Percentiles rank a stretch among this genome's conserved stretches.
These are phyloP conservation scores for Phyllosticta citribraziliensis DNA, from an alignment of 2,329 filamentous ascomycete genomes.

Conservation along the genomic window DNA sequence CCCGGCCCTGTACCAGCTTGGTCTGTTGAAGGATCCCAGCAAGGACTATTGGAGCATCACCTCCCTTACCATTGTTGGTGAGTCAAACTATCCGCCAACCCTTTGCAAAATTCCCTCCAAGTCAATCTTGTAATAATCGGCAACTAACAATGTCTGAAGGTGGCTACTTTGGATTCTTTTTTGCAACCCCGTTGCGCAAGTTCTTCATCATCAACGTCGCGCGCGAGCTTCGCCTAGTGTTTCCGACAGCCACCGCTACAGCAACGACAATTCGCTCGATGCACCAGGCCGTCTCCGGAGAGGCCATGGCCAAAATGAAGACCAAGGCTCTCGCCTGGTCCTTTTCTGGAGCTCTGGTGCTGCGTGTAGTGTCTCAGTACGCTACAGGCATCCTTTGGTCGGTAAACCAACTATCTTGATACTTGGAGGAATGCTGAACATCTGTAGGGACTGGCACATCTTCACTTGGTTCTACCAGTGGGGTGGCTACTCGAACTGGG, in stretches of 20 bases:
- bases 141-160: conserved; percentile 20
- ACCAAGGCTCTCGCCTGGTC: conserved; percentile 45
- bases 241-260: conserved; percentile 50
- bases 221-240: conserved; percentile 49
- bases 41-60: conserved; percentile 50
- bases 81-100: too few species aligned
- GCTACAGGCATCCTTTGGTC: conserved; percentile 51
- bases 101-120: neutral
- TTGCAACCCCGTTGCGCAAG: conserved; percentile 42
- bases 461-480: conserved; percentile 48
- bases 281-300: conserved; percentile 47
- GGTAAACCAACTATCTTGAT: conserved; percentile 38
- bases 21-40: conserved; percentile 41
- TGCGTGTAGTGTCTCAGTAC: conserved; percentile 50
- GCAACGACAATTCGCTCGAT: conserved; percentile 54
- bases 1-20: conserved; percentile 50
- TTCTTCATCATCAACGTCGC: conserved; percentile 60
- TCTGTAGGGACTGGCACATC: conserved; percentile 50
- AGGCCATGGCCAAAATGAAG: conserved; percentile 44
- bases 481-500: conserved; percentile 40
- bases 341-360: conserved; percentile 41
- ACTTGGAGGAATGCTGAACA: conserved; percentile 13
- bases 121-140: too few species aligned
- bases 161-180: conserved; percentile 56
- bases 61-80: conserved; percentile 46